Percentiles rank a stretch among this genome's conserved stretches.
These are phyloP conservation scores for Solanum paucissectum DNA, from an alignment of 257 asterid genomes.

Conservation along the genomic window DNA sequence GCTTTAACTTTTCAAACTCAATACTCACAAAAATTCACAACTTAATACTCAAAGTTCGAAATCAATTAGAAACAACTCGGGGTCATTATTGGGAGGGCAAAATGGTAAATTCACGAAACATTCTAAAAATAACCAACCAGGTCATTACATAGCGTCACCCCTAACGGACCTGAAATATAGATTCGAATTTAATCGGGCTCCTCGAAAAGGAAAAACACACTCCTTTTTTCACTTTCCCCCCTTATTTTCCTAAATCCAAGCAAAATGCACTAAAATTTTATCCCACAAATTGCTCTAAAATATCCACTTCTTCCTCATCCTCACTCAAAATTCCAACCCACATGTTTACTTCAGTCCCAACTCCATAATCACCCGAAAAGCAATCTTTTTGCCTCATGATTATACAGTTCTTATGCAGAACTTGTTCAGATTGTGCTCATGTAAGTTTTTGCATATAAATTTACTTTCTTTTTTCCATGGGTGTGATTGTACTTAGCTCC, in stretches of 20 bases:
- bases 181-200: neutral
- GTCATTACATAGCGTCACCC: neutral
- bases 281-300: neutral
- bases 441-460: neutral
- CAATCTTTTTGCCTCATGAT: neutral
- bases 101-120: too few species aligned
- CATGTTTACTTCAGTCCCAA: neutral
- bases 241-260: neutral
- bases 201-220: neutral
- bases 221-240: neutral
- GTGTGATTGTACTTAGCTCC: conserved; percentile 34
- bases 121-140: neutral
- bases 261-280: neutral
- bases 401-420: neutral
- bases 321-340: neutral
- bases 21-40: too few species aligned
- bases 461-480: conserved; percentile 25
- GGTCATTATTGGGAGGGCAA: too few species aligned
- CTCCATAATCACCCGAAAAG: neutral
- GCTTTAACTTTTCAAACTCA: too few species aligned
- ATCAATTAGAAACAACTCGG: too few species aligned
- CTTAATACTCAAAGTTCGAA: too few species aligned
- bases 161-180: too few species aligned
- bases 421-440: neutral
- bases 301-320: neutral